Evolutionary conservation across 345 rosid species (phyloP).

Genomic region (Gossypium raimondii): DNA sequence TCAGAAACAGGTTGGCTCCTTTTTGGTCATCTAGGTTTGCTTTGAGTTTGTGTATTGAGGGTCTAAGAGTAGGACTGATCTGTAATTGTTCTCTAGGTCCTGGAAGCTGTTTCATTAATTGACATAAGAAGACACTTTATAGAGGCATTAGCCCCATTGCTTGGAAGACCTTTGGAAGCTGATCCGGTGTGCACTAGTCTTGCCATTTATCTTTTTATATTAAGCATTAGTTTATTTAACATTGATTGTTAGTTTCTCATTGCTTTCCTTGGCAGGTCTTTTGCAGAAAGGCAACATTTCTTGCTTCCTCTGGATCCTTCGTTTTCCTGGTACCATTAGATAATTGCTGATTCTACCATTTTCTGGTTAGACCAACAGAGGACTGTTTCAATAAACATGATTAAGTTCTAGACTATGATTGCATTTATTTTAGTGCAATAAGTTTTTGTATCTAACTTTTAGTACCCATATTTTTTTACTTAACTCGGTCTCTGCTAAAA

Average conservation of each 20-base stretch:
- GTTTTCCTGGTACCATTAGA: slow-evolving; percentile 58
- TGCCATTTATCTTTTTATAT: slow-evolving; percentile 1
- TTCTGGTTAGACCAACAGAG: background rate
- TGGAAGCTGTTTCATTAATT: slow-evolving; percentile 71
- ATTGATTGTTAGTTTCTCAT: slow-evolving; percentile 15
- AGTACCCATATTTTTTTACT: background rate
- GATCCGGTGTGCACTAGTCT: slow-evolving; percentile 59
- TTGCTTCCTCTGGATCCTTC: slow-evolving; percentile 67
- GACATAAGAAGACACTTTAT: slow-evolving; percentile 66
- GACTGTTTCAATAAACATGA: background rate
- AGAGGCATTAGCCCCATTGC: slow-evolving; percentile 57
- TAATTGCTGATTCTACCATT: background rate
- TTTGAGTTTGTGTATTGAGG: slow-evolving; percentile 13
- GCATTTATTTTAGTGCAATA: background rate
- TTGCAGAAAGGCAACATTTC: slow-evolving; percentile 69
- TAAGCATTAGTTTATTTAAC: slow-evolving; percentile 2
- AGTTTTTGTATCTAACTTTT: background rate
- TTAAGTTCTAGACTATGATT: background rate
- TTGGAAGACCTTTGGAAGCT: slow-evolving; percentile 93
- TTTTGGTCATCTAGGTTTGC: slow-evolving; percentile 2
- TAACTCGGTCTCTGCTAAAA: background rate
- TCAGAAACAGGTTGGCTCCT: slow-evolving; percentile 63
- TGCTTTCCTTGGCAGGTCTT: slow-evolving; percentile 55
- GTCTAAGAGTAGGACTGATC: background rate
- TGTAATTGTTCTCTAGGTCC: slow-evolving; percentile 31